Base-by-base conservation (phyloP, 176 grass and related monocot genomes). In the Elaeis guineensis region DNA sequence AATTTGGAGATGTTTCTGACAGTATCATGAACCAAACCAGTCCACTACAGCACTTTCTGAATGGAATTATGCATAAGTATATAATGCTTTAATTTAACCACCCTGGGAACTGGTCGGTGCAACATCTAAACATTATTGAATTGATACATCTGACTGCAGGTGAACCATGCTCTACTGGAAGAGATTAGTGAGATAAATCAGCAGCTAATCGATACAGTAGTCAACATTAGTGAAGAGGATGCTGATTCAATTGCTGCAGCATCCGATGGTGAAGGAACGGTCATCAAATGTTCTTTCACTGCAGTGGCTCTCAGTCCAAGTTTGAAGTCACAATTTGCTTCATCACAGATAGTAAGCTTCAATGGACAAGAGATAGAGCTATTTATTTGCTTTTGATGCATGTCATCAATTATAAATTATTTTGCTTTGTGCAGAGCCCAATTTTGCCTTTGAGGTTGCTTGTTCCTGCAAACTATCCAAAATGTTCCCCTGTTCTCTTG, bases 141-240 rank as follows among this genome's bases (percentile, higher is more conserved):
- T 44, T 60, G 17, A 25, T 18, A 54, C 3, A 61, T 78, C 5
- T 58, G 65, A 70, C 4, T 86, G 44, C 77, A 98, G 87, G 77
- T 89, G 66, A 84, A 83, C 67, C 78, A 83, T 86, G 76, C 72
- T 53, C 67, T 98, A 49, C 54, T 83, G 32, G 87, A 92, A 72
- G 93, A 98, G 72, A 89, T 98, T 39, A 70, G 72, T 11, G 87
- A 89, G 54, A 92, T 98, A 92, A 98, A 98, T 54, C 63, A 82
- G 48, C 81, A 81, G 64, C 78, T 92, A 54, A 92, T 98, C 66
- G 87, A 86, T 60, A 98, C 93, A 55, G 93, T 90, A 59, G 78
- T 98, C 23, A 78, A 75, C 59, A 59, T 92, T 58, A 91, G 69
- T 2, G 84, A 98, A 73, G 81, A 88, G 21, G 87, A 85, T 63